A percentile compares a stretch with the other conserved stretches of the same genome.
phyloP scores from a whole-genome alignment of 2,329 filamentous ascomycete genomes.

The Verticillium tricorpus region DNA sequence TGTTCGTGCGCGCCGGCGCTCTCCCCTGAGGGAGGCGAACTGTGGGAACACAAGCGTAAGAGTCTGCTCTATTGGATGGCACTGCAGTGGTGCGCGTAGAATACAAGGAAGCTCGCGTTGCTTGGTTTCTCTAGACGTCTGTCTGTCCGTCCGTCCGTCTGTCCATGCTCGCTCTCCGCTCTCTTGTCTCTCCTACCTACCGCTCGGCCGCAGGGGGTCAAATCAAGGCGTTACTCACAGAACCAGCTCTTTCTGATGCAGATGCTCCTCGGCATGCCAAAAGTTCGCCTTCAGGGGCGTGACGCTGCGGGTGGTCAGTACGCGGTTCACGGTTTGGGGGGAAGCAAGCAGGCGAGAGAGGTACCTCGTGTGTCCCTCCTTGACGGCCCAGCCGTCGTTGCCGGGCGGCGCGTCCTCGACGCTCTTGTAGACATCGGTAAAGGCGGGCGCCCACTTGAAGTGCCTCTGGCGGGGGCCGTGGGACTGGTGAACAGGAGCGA shows the following conservation, averaged over 20 bases:
- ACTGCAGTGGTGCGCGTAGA: neutral
- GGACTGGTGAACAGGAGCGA: neutral
- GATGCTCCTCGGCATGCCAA: conserved; percentile 64
- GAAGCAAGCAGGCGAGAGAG: conserved; percentile 7
- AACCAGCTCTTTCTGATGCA: conserved; percentile 68
- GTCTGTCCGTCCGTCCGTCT: neutral
- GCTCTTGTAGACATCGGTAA: conserved; percentile 80
- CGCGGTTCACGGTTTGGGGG: neutral
- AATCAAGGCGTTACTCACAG: conserved; percentile 59
- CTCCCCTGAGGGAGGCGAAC: neutral
- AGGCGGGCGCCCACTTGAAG: conserved; percentile 91
- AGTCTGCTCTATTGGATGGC: conserved; percentile 1
- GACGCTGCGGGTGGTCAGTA: conserved; percentile 50
- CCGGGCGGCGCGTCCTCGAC: conserved; percentile 76
- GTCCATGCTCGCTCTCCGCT: neutral
- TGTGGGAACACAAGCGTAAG: neutral
- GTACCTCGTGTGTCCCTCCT: conserved; percentile 81
- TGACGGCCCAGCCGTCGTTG: conserved; percentile 90
- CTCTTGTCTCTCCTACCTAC: neutral
- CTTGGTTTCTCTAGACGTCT: neutral
- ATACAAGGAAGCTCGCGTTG: neutral
- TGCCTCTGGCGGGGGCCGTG: conserved; percentile 67
- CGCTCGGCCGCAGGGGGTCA: neutral
- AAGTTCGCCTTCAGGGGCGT: conserved; percentile 93
- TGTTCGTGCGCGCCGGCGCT: conserved; percentile 3